phyloP scores from a whole-genome alignment of 2,329 filamentous ascomycete species.

The Fusarium guadeloupense region DNA sequence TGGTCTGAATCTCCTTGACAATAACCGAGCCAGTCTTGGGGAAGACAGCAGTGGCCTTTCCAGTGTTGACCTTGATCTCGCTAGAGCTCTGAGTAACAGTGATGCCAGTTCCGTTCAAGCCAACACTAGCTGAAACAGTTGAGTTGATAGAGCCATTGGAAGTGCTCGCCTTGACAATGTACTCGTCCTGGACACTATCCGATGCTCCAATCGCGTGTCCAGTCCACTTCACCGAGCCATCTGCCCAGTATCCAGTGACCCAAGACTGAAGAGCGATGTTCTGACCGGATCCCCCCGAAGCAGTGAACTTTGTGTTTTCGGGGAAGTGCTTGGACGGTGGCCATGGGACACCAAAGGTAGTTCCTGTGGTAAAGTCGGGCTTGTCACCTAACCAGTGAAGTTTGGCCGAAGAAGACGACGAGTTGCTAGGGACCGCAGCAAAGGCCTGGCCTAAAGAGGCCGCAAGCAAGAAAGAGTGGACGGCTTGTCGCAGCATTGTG shows the following conservation, averaged over 20 bases:
- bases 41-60: conserved; percentile 54
- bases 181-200: conserved; percentile 52
- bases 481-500: conserved; percentile 33
- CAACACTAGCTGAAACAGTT: conserved; percentile 3
- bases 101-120: not conserved
- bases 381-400: conserved; percentile 54
- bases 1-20: conserved; percentile 52
- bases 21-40: conserved; percentile 54
- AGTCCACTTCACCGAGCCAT: conserved; percentile 70
- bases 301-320: conserved; percentile 50
- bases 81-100: conserved; percentile 36
- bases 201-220: conserved; percentile 62
- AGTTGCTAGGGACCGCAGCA: conserved; percentile 28
- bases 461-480: conserved; percentile 33
- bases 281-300: conserved; percentile 37
- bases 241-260: conserved; percentile 67
- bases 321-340: conserved; percentile 51
- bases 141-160: conserved; percentile 23
- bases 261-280: conserved; percentile 56
- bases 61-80: conserved; percentile 54
- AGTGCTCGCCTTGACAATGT: conserved; percentile 46
- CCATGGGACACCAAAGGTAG: conserved; percentile 58
- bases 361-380: conserved; percentile 48
- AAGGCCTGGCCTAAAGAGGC: conserved; percentile 17
- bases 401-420: conserved; percentile 32